Evolutionary conservation across 495 filamentous ascomycete species (phyloP).

Genomic region (Aspergillus haitiensis): DNA sequence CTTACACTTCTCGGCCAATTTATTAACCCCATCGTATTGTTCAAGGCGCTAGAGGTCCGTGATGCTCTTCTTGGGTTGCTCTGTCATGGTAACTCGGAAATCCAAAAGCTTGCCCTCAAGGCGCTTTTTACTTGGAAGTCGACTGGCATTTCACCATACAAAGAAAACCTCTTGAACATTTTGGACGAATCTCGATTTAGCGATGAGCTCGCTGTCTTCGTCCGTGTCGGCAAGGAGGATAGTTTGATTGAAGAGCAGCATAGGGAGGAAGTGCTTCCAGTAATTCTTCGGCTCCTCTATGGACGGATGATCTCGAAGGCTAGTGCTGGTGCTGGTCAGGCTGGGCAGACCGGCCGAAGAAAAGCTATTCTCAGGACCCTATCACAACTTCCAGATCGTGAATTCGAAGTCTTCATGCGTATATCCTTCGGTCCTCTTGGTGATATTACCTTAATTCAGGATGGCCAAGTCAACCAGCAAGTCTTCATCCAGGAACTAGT

Average conservation of each 20-base stretch:
- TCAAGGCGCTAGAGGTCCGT: slow-evolving; percentile 73
- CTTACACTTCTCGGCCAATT: slow-evolving; percentile 83
- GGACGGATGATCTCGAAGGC: slow-evolving; percentile 83
- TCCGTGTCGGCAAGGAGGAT: slow-evolving; percentile 68
- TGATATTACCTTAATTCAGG: slow-evolving; percentile 55
- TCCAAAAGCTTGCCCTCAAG: slow-evolving; percentile 81
- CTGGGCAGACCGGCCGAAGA: slow-evolving; percentile 63
- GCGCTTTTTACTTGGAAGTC: slow-evolving; percentile 88
- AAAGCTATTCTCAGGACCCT: slow-evolving; percentile 63
- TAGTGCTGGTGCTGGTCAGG: slow-evolving; percentile 52
- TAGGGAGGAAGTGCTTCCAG: slow-evolving; percentile 69
- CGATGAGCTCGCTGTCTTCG: slow-evolving; percentile 84
- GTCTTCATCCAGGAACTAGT: slow-evolving; percentile 55
- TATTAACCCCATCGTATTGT: slow-evolving; percentile 79
- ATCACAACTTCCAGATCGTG: slow-evolving; percentile 59
- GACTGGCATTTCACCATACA: slow-evolving; percentile 69
- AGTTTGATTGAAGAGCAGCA: slow-evolving; percentile 74
- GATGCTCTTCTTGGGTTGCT: slow-evolving; percentile 69
- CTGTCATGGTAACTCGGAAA: slow-evolving; percentile 81
- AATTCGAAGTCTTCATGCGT: slow-evolving; percentile 76
- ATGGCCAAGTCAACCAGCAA: slow-evolving; percentile 48
- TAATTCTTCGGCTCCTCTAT: slow-evolving; percentile 85
- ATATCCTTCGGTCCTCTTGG: slow-evolving; percentile 74
- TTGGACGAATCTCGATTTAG: slow-evolving; percentile 89
- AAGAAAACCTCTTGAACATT: slow-evolving; percentile 83